Percentiles rank a stretch among this genome's conserved stretches.
These are phyloP conservation scores for Xylaria sp. DNA, from an alignment of 2,329 filamentous ascomycete species.

Conservation along the genomic window DNA sequence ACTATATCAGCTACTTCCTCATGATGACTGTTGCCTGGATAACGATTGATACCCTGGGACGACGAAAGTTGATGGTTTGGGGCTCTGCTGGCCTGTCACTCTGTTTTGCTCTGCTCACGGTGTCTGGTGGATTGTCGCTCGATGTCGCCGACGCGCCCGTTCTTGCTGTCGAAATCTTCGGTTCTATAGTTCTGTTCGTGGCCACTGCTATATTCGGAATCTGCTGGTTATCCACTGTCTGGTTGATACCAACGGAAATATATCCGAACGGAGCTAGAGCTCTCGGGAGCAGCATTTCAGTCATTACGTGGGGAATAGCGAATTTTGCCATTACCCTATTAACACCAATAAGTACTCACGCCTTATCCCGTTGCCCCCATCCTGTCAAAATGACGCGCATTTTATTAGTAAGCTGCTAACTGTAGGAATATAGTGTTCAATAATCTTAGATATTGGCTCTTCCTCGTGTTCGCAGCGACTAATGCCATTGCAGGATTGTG, in stretches of 20 bases:
- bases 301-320: conserved; percentile 66
- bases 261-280: conserved; percentile 65
- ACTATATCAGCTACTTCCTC: conserved; percentile 70
- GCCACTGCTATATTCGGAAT: conserved; percentile 71
- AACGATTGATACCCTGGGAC: conserved; percentile 66
- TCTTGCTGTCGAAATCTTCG: conserved; percentile 60
- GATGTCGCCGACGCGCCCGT: conserved; percentile 54
- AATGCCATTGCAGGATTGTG: conserved; percentile 65
- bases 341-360: conserved; percentile 58
- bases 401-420: background rate
- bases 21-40: conserved; percentile 72
- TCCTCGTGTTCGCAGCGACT: conserved; percentile 65
- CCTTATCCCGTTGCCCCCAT: background rate
- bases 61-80: conserved; percentile 64
- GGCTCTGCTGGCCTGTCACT: conserved; percentile 60
- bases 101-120: conserved; percentile 62
- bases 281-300: conserved; percentile 64
- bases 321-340: conserved; percentile 69
- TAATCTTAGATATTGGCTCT: conserved; percentile 68
- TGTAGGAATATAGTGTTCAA: conserved; percentile 58
- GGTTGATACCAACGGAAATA: conserved; percentile 70
- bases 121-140: conserved; percentile 62
- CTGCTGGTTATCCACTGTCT: conserved; percentile 68
- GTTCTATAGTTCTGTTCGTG: conserved; percentile 63
- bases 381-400: background rate